phyloP scores from a whole-genome alignment of 805 yeast genomes.

The Saturnispora halmiae region DNA sequence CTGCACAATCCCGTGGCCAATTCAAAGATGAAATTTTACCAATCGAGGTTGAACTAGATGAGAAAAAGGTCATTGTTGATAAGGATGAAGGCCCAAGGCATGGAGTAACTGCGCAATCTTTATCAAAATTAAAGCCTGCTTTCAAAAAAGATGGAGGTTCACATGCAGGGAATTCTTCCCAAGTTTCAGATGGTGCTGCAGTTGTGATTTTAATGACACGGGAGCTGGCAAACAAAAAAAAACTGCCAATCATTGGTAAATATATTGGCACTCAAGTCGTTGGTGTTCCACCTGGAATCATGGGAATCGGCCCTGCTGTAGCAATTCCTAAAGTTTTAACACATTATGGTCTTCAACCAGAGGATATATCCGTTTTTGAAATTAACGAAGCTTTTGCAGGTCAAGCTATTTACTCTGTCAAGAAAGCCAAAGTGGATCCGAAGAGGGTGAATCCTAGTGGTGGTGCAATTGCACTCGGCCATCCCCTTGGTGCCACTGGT shows the following conservation, averaged over 20 bases:
- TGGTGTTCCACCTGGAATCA: constrained; percentile 94
- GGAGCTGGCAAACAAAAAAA: constrained; percentile 67
- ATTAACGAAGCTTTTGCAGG: constrained; percentile 97
- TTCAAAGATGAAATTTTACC: constrained; percentile 89
- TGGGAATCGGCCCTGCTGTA: constrained; percentile 97
- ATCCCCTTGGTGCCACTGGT: constrained; percentile 79
- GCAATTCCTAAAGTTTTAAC: constrained; percentile 80
- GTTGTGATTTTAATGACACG: constrained; percentile 80
- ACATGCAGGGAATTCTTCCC: constrained; percentile 95
- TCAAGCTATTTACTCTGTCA: constrained; percentile 74
- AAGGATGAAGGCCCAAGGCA: constrained; percentile 74
- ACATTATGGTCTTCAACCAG: constrained; percentile 36
- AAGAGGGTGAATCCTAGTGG: constrained; percentile 83
- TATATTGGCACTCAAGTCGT: constrained; percentile 70
- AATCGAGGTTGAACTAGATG: constrained; percentile 53
- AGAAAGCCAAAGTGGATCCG: constrained; percentile 53
- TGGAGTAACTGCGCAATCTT: constrained; percentile 71
- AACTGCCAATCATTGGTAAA: constrained; percentile 68
- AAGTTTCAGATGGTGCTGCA: constrained; percentile 93
- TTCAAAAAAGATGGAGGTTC: constrained; percentile 78
- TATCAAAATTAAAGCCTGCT: constrained; percentile 76
- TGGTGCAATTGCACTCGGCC: constrained; percentile 95
- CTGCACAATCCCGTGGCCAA: constrained; percentile 59
- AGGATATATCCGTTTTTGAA: constrained; percentile 71
- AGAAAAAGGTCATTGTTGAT: constrained; percentile 28